Evolutionary conservation across 805 yeast genomes (phyloP), one percentile per base, ranked within the genome.

Genomic region (Myxozyma lipomycoides): DNA sequence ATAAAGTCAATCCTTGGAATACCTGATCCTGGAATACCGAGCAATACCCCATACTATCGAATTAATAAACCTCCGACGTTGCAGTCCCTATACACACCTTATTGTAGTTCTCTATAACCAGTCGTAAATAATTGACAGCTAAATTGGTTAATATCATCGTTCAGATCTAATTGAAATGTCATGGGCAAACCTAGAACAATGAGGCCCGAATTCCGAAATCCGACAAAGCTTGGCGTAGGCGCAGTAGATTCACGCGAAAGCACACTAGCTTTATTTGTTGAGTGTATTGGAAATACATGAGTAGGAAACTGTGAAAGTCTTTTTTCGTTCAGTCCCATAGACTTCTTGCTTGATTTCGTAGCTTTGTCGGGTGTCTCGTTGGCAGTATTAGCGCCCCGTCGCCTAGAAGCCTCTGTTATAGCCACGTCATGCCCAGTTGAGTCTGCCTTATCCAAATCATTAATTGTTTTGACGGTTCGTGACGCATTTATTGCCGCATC

Each of bases 201-300:
- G 66, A 71, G 62, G 12, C 69, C 64, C 41, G 74, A 59, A 49
- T 73, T 74, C 40, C 68, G 67, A 58, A 73, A 67, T 15, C 77
- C 77, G 15, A 61, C 58, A 52, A 59, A 67, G 12, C 68, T 63
- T 19, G 61, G 59, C 15, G 61, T 25, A 6, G 58, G 56, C 1
- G 59, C 36, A 3, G 53, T 48, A 9, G 59, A 55, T n/a, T 55
- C 59, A 2, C 56, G 44, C 21, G 59, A 55, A 23, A 55, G 40
- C 12, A 55, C 48, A 19, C 58, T 52, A 12, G 49, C 52, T 30
- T 24, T 30, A 40, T 49, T 51, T 15, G 39, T 43, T 6, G 28
- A 3, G 21, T 55, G 59, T n/a, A 52, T 55, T 9, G 59, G 51
- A 23, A 49, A 55, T 10, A 55, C 44, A 40, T 55, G 59, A 19